Conservation (phyloP, 2,329 filamentous ascomycete genomes). For the Monilinia aucupariae region DNA sequence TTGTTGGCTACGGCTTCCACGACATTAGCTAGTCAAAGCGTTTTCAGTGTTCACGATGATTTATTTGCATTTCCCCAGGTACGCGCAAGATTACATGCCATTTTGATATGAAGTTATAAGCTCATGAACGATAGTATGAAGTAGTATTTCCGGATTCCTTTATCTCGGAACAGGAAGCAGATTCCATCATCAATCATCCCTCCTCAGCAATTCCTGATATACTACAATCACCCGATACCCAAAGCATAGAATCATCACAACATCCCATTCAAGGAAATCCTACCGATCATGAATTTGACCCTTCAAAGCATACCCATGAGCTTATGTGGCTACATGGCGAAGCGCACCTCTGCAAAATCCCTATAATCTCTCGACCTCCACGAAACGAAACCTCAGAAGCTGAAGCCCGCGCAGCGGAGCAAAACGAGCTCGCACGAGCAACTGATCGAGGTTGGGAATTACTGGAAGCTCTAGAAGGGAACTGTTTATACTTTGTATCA, state of each 20-base stretch:
- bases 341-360: conserved; percentile 62
- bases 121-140: conserved; percentile 49
- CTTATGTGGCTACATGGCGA: conserved; percentile 53
- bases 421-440: conserved; percentile 61
- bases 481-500: conserved; percentile 64
- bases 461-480: conserved; percentile 60
- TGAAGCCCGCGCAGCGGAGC: conserved; percentile 51
- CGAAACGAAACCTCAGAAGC: conserved; percentile 46
- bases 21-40: conserved; percentile 48
- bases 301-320: conserved; percentile 45
- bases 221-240: conserved; percentile 25
- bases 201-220: conserved; percentile 26
- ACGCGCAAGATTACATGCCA: conserved; percentile 21
- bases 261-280: conserved; percentile 13
- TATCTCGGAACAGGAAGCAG: conserved; percentile 52
- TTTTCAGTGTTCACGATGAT: conserved; percentile 68
- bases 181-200: conserved; percentile 40
- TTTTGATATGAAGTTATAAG: background rate
- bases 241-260: conserved; percentile 26
- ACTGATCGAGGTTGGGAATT: conserved; percentile 64
- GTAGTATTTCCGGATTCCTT: conserved; percentile 57
- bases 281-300: conserved; percentile 23
- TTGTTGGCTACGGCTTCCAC: conserved; percentile 32
- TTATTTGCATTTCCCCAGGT: conserved; percentile 67
- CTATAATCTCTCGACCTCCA: conserved; percentile 45